Evolutionary conservation across 192 early-diverging fungal genomes (phyloP).

Genomic region (Entomortierella beljakovae): DNA sequence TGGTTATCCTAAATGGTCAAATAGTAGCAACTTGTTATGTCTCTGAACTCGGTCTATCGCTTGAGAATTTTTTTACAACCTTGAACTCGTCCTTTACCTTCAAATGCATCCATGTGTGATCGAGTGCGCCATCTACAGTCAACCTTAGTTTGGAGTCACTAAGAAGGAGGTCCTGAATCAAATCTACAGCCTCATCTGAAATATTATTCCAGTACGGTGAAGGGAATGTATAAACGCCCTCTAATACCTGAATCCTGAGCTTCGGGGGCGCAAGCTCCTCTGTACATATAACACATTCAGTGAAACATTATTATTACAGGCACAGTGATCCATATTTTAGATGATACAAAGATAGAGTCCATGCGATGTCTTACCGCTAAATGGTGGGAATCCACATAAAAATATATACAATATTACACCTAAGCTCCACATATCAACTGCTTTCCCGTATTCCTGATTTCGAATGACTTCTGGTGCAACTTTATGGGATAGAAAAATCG

Average conservation of each 20-base stretch:
- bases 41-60: not conserved
- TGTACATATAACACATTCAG: slow-evolving; percentile 40
- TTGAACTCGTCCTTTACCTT: slow-evolving; percentile 10
- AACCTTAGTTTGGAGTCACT: not conserved
- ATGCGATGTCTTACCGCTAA: slow-evolving; percentile 60
- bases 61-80: not conserved
- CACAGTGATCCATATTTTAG: not conserved
- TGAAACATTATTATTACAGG: not conserved
- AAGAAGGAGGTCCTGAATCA: slow-evolving; percentile 26
- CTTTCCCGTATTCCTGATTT: slow-evolving; percentile 73
- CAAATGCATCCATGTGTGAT: slow-evolving; percentile 37
- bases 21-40: not conserved
- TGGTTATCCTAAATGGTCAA: not conserved
- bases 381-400: slow-evolving; percentile 91
- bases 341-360: not conserved
- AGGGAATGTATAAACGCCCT: slow-evolving; percentile 81
- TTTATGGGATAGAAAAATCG: not conserved
- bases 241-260: slow-evolving; percentile 71
- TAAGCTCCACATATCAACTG: slow-evolving; percentile 94
- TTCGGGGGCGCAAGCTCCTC: slow-evolving; percentile 64
- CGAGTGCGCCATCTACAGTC: slow-evolving; percentile 30
- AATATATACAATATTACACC: slow-evolving; percentile 94
- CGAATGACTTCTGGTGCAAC: slow-evolving; percentile 92
- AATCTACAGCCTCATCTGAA: slow-evolving; percentile 62
- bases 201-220: slow-evolving; percentile 84